These are phyloP conservation scores for Pholiota conissans DNA, from an alignment of 768 basidiomycete genomes.

Conservation along the genomic window DNA sequence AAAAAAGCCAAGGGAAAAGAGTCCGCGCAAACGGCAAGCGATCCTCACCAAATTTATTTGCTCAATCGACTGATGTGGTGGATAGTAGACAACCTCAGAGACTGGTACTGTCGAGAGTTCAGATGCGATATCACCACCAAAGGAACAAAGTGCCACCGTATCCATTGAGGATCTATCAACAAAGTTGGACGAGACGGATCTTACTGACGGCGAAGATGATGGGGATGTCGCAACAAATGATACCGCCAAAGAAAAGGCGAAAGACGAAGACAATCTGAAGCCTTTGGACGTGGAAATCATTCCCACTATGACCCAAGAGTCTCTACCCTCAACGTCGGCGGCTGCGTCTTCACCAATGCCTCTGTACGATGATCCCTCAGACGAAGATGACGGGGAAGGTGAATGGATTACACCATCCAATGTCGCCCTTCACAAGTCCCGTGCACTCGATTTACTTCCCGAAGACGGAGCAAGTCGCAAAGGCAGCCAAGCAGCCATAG, in stretches of 20 bases:
- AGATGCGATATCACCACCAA: not conserved
- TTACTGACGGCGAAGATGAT: slow-evolving; percentile 12
- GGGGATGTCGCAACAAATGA: slow-evolving; percentile 12
- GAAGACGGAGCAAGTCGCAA: slow-evolving; percentile 40
- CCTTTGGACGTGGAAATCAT: slow-evolving; percentile 48
- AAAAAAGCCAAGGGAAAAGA: slow-evolving; percentile 33
- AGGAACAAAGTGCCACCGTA: slow-evolving; percentile 7
- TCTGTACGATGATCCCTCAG: slow-evolving; percentile 75
- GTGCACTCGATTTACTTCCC: slow-evolving; percentile 81
- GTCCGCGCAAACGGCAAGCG: slow-evolving; percentile 19
- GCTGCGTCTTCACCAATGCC: slow-evolving; percentile 28
- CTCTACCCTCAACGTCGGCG: slow-evolving; percentile 15
- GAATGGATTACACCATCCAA: slow-evolving; percentile 98
- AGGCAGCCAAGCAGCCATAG: slow-evolving; percentile 41
- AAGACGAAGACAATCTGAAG: slow-evolving; percentile 24
- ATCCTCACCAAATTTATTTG: not conserved
- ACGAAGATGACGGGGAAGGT: slow-evolving; percentile 81
- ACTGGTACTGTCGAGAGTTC: not conserved
- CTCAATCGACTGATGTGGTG: slow-evolving; percentile 18
- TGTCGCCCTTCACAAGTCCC: slow-evolving; percentile 82
- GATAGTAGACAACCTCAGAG: slow-evolving; percentile 30
- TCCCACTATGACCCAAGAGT: slow-evolving; percentile 26
- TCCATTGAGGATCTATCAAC: slow-evolving; percentile 18
- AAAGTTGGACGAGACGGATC: slow-evolving; percentile 13
- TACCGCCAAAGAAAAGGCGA: slow-evolving; percentile 10